Evolutionary conservation across 2,329 filamentous ascomycete genomes (phyloP), one percentile per base, ranked within the genome.

Genomic region (Trichoderma sp.): DNA sequence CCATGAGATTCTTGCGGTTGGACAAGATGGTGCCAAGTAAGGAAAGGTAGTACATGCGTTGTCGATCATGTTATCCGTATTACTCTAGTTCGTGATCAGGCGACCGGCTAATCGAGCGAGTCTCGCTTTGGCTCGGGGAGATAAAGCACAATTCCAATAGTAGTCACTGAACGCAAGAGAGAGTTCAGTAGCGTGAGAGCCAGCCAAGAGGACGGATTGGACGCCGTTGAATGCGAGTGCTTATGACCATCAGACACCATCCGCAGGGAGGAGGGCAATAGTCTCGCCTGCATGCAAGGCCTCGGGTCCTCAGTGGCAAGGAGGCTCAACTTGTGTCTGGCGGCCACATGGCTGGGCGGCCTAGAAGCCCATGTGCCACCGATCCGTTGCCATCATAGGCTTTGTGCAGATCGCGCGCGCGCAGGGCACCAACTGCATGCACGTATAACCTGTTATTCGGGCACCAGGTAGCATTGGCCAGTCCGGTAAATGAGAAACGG

Each of bases 281-380:
- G 61, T 55, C 47, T 29, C 33, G 13, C 24, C 27, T 66, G 57
- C 57, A 58, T 66, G 63, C 63, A 62, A 62, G 65, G 61, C 53
- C 62, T 68, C 58, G 56, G 65, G 64, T 31, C n/a, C 29, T 62
- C 21, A 68, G 65, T 68, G 65, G 66, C 57, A 35, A 68, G 24
- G 37, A 55, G 59, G 14, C 31, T 19, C 19, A 19, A 43, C 2
- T 35, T 40, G 40, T 68, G 56, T 60, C 43, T 62, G 47, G 58
- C 57, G 57, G 65, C 66, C 66, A 63, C 40, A 60, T 61, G 59
- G 59, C 57, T 35, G 56, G 43, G 43, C 52, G 59, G 65, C 58
- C 65, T 16, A 55, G 65, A 62, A 37, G 66, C 64, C 55, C 55
- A 67, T 67, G 64, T 67, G 64, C 64, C 64, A 58, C 55, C 64